Evolutionary conservation across 192 early-diverging fungal species (phyloP).

Genomic region (Podochytrium sp.): DNA sequence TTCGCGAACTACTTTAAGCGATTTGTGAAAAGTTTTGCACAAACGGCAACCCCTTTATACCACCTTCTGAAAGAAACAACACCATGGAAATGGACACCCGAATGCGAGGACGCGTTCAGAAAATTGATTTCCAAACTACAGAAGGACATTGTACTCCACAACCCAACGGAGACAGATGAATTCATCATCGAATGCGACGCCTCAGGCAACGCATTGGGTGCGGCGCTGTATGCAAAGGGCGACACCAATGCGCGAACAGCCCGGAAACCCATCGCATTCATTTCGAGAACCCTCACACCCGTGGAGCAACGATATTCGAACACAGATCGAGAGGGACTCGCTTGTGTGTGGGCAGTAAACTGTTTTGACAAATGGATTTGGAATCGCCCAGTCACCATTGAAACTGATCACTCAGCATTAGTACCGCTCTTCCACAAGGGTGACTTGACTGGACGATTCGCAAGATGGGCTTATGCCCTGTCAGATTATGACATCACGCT

Average conservation of each 20-base stretch:
- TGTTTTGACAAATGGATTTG: conserved; percentile 34
- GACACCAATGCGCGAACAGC: not conserved
- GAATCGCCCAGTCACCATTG: conserved; percentile 11
- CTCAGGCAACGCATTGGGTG: conserved; percentile 6
- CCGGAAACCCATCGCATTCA: conserved; percentile 20
- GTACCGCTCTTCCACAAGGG: conserved; percentile 13
- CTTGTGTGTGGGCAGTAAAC: conserved; percentile 35
- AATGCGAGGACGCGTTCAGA: conserved; percentile 28
- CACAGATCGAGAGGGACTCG: conserved; percentile 36
- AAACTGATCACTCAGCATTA: conserved; percentile 41
- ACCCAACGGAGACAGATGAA: not conserved
- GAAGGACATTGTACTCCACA: not conserved
- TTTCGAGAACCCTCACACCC: conserved; percentile 4
- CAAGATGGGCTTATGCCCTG: conserved; percentile 29
- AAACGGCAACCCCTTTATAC: conserved; percentile 32
- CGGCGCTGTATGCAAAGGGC: conserved; percentile 6
- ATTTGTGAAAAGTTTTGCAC: conserved; percentile 34
- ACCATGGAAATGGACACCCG: conserved; percentile 2
- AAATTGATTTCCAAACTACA: conserved; percentile 33
- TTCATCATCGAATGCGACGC: conserved; percentile 24
- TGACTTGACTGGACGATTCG: conserved; percentile 19
- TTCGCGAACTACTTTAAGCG: conserved; percentile 41
- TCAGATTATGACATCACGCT: conserved; percentile 22
- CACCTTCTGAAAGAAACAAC: conserved; percentile 8
- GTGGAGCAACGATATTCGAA: conserved; percentile 25